phyloP scores from a whole-genome alignment of 345 rosid genomes.

The Salix arbutifolia region DNA sequence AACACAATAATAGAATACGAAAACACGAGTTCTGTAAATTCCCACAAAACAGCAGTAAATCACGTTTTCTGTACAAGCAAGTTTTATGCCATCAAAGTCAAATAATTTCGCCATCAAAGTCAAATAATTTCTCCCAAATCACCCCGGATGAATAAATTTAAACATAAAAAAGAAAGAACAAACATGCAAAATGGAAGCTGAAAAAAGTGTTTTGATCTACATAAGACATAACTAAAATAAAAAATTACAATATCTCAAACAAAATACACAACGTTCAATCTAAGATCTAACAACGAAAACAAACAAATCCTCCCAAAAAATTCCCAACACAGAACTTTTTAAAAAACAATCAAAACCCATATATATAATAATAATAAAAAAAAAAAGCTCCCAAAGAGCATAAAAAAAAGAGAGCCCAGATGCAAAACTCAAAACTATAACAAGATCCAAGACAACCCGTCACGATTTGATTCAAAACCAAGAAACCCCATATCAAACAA shows the following conservation, averaged over 20 bases:
- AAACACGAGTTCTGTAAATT: background rate
- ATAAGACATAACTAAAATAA: background rate
- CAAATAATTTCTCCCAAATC: background rate
- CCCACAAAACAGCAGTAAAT: background rate
- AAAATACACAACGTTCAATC: background rate
- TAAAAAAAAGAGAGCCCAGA: background rate
- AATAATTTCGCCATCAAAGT: background rate
- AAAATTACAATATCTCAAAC: background rate
- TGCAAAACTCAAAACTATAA: constrained; percentile 7
- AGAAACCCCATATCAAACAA: background rate
- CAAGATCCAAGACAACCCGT: constrained; percentile 8
- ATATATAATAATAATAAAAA: background rate
- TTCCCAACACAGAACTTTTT: background rate
- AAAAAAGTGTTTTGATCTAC: background rate
- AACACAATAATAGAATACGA: background rate
- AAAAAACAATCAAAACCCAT: background rate
- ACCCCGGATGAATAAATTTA: background rate
- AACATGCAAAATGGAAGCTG: background rate
- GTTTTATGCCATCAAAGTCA: background rate
- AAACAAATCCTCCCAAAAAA: background rate
- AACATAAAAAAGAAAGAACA: background rate
- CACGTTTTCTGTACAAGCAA: background rate
- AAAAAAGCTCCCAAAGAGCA: background rate
- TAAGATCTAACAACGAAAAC: constrained; percentile 3
- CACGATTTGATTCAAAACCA: constrained; percentile 25